Conservation (phyloP, 768 basidiomycete genomes). For the Podaxis carcinomalis region DNA sequence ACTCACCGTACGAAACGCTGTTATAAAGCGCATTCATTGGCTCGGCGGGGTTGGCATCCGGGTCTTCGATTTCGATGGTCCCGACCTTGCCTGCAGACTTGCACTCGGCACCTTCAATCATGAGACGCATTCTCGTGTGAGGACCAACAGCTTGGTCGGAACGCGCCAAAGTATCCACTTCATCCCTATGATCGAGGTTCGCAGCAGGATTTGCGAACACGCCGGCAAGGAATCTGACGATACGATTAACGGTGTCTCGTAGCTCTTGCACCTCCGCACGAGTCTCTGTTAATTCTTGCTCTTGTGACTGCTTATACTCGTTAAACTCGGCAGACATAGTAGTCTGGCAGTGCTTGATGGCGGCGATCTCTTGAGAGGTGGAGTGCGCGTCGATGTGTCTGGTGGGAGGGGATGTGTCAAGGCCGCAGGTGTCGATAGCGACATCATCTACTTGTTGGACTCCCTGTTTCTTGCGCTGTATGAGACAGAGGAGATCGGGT, state of each 20-base stretch:
- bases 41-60: not conserved
- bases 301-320: constrained; percentile 76
- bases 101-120: constrained; percentile 59
- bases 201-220: constrained; percentile 68
- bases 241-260: constrained; percentile 93
- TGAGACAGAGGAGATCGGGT: constrained; percentile 81
- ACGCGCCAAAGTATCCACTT: constrained; percentile 18
- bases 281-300: constrained; percentile 79
- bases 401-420: constrained; percentile 17
- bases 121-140: constrained; percentile 48
- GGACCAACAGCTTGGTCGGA: constrained; percentile 40
- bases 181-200: constrained; percentile 24
- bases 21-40: not conserved
- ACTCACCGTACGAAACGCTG: constrained; percentile 11
- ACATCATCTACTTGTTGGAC: constrained; percentile 32
- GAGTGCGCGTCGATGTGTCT: constrained; percentile 71
- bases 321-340: constrained; percentile 85
- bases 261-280: constrained; percentile 84
- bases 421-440: constrained; percentile 27
- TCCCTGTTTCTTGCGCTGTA: constrained; percentile 80
- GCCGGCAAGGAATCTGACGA: constrained; percentile 90
- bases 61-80: constrained; percentile 21
- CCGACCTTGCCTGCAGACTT: constrained; percentile 28
- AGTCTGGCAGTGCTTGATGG: constrained; percentile 88
- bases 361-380: constrained; percentile 78